phyloP scores from a whole-genome alignment of 2,329 filamentous ascomycete genomes.

The Microdochium bolleyi region DNA sequence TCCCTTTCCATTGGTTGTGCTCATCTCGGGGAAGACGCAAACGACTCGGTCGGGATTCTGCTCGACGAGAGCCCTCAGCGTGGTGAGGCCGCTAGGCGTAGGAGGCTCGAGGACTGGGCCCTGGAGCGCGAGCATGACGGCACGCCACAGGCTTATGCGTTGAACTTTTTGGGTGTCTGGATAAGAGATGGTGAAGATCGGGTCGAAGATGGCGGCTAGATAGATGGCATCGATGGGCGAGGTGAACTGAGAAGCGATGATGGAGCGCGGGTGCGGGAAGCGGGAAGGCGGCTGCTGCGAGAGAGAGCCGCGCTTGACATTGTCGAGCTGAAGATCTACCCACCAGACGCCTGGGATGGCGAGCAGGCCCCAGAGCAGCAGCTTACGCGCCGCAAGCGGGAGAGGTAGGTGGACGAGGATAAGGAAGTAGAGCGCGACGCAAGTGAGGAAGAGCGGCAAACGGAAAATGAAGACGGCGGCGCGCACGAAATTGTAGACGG shows the following conservation, averaged over 20 bases:
- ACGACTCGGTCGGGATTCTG: conserved; percentile 68
- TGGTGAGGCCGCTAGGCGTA: conserved; percentile 42
- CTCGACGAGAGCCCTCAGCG: conserved; percentile 54
- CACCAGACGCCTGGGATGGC: conserved; percentile 92
- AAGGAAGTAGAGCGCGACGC: conserved; percentile 65
- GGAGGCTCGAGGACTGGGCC: conserved; percentile 36
- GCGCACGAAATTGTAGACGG: conserved; percentile 56
- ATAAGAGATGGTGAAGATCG: conserved; percentile 83
- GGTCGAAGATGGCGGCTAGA: conserved; percentile 91
- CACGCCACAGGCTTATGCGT: conserved; percentile 67
- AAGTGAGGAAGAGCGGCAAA: conserved; percentile 66
- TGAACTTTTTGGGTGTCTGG: conserved; percentile 66
- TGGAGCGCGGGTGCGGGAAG: conserved; percentile 68
- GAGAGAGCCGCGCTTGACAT: conserved; percentile 84
- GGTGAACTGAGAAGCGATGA: conserved; percentile 88
- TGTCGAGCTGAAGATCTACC: conserved; percentile 97
- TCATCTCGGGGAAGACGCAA: conserved; percentile 88
- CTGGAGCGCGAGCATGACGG: conserved; percentile 65
- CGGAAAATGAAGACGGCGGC: conserved; percentile 72
- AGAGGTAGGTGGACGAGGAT: conserved; percentile 75
- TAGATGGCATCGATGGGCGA: conserved; percentile 91
- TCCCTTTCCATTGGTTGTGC: conserved; percentile 86
- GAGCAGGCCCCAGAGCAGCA: conserved; percentile 79
- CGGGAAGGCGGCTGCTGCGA: conserved; percentile 65
- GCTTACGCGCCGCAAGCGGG: conserved; percentile 60